Conservation (phyloP, 2,329 filamentous ascomycete genomes). For the Scytalidium lignicola region DNA sequence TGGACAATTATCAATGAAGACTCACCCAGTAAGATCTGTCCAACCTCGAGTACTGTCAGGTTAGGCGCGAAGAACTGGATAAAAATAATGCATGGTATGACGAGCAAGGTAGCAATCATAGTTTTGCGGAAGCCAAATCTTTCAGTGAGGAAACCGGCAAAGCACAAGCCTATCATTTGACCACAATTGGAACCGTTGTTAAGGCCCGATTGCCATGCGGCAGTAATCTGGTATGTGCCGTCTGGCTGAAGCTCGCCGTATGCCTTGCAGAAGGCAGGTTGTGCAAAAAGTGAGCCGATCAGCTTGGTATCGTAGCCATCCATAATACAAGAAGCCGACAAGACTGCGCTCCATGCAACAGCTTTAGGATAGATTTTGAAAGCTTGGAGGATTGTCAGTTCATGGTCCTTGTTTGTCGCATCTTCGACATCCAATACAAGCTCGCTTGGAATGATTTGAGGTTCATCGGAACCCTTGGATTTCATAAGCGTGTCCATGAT, state of each 20-base stretch:
- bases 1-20: neutral
- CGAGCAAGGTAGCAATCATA: conserved; percentile 36
- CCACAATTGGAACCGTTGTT: conserved; percentile 35
- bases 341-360: conserved; percentile 24
- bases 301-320: conserved; percentile 31
- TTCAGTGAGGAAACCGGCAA: conserved; percentile 35
- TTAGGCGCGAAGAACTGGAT: conserved; percentile 43
- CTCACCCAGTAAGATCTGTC: conserved; percentile 38
- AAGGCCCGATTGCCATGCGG: conserved; percentile 37
- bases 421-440: neutral
- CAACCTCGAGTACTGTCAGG: conserved; percentile 36
- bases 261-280: conserved; percentile 20
- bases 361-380: conserved; percentile 4
- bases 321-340: conserved; percentile 31
- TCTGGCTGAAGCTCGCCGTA: conserved; percentile 23
- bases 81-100: conserved; percentile 37
- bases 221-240: conserved; percentile 31
- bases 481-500: neutral
- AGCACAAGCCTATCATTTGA: conserved; percentile 35
- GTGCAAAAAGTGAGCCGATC: conserved; percentile 29
- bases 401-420: conserved; percentile 2
- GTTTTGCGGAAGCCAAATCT: conserved; percentile 39
- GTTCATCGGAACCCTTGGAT: neutral
- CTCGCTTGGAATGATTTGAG: neutral
- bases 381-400: conserved; percentile 2